Base-by-base conservation (phyloP, 2,329 filamentous ascomycete species). In the Fusarium caatingaense region DNA sequence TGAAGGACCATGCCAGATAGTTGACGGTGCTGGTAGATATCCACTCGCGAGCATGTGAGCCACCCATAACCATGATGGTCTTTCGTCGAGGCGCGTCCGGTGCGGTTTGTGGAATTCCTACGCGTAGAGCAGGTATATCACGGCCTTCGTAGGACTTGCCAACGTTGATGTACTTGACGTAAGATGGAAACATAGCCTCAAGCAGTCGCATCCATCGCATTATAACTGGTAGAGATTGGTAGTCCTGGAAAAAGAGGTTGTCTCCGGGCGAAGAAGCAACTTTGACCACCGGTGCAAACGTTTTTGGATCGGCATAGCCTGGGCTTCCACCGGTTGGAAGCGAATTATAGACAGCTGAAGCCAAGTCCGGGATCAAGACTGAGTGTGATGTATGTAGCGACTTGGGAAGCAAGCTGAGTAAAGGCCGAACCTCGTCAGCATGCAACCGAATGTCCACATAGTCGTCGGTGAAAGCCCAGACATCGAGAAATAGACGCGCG, bases 41-140 rank as follows among this genome's bases (percentile, higher is more conserved):
- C 96, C 96, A 99, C 83, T 99, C 96, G 40, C 96, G 89, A 5
- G 94, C 95, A 79, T 98, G 96, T n/a, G 92, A 86, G 50, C 95
- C 95, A 56, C 93, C 96, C 6, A 90, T 90, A 21, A 99, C 84
- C 53, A 97, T 83, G 60, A 97, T 89, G 0, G 93, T 95, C 78
- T 93, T 93, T 51, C 92, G 88, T 8, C 83, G 85, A 15, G 77
- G 75, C 6, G 79, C 76, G 4, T 81, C 74, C 9, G 85, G 79
- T 28, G 85, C 61, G 76, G 56, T 83, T 75, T 47, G 83, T 73
- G 77, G 84, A 83, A 74, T 86, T 20, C 94, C 93, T 6, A 98
- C 86, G 64, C 92, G 90, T 23, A 99, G 83, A 2, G 91, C 95
- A 13, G 89, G 88, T 59, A 99, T 98, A 63, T 94, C 91, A 58